Conservation (phyloP, 1,284 basidiomycete genomes). For the Chondrostereum purpureum region DNA sequence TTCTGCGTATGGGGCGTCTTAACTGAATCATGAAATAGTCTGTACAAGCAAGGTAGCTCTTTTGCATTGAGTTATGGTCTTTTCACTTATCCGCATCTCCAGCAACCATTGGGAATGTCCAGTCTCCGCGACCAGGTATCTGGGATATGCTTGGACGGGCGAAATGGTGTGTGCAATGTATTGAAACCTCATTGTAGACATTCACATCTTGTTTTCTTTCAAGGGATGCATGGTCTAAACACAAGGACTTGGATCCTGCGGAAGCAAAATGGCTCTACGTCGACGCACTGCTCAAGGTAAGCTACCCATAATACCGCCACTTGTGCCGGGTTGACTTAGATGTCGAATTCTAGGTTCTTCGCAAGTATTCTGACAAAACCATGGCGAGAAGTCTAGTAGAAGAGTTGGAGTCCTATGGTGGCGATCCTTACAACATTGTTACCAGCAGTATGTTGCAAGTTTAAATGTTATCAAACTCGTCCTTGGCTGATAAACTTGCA, state of each 20-base stretch:
- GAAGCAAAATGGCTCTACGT: slow-evolving; percentile 92
- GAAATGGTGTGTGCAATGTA: slow-evolving; percentile 65
- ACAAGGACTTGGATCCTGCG: slow-evolving; percentile 69
- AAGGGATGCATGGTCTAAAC: slow-evolving; percentile 94
- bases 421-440: slow-evolving; percentile 62
- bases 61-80: slow-evolving; percentile 11
- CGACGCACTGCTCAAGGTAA: slow-evolving; percentile 77
- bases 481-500: slow-evolving; percentile 7
- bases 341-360: too few species aligned
- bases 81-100: slow-evolving; percentile 11
- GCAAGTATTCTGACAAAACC: slow-evolving; percentile 80
- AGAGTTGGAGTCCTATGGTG: slow-evolving; percentile 79
- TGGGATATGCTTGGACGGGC: slow-evolving; percentile 92
- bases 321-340: slow-evolving; percentile 7
- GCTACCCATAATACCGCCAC: background rate
- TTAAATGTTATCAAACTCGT: too few species aligned
- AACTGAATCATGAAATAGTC: slow-evolving; percentile 33
- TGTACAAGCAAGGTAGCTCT: slow-evolving; percentile 83
- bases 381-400: slow-evolving; percentile 69
- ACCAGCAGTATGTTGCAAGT: slow-evolving; percentile 51
- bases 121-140: slow-evolving; percentile 73
- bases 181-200: slow-evolving; percentile 2
- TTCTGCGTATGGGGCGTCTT: background rate
- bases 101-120: slow-evolving; percentile 89
- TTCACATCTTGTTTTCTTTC: slow-evolving; percentile 22